Conservation (phyloP, 169 alveolate species). For the Plasmodium relictum region DNA sequence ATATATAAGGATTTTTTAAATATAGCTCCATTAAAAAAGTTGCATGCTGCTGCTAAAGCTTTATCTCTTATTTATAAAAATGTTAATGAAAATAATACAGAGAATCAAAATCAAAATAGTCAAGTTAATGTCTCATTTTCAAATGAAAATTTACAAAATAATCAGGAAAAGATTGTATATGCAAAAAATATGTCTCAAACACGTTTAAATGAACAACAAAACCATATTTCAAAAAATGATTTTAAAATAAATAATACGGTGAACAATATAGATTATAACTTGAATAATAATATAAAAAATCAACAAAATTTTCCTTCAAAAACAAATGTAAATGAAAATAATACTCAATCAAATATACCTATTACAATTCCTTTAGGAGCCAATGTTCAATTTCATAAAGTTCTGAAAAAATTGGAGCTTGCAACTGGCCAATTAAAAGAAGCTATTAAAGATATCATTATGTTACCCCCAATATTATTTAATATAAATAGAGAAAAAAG, state of each 20-base stretch:
- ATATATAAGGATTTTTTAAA: constrained; percentile 81
- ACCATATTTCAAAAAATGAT: constrained; percentile 10
- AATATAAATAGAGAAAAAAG: constrained; percentile 54
- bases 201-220: constrained; percentile 4
- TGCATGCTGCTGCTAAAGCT: constrained; percentile 77
- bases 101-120: neutral
- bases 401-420: constrained; percentile 66
- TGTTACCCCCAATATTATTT: constrained; percentile 72
- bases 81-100: constrained; percentile 17
- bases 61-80: constrained; percentile 54
- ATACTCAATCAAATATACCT: neutral
- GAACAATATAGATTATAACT: constrained; percentile 5
- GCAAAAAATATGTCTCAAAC: constrained; percentile 1
- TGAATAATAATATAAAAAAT: constrained; percentile 13
- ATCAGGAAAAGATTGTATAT: constrained; percentile 13
- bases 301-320: neutral
- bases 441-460: constrained; percentile 63
- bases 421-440: constrained; percentile 74
- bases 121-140: constrained; percentile 5
- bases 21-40: constrained; percentile 75
- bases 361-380: neutral
- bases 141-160: constrained; percentile 16
- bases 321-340: constrained; percentile 15
- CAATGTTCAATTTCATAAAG: constrained; percentile 42
- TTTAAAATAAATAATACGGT: neutral